phyloP scores from a whole-genome alignment of 129 eudicot genomes.

The Oenanthe sinensis region DNA sequence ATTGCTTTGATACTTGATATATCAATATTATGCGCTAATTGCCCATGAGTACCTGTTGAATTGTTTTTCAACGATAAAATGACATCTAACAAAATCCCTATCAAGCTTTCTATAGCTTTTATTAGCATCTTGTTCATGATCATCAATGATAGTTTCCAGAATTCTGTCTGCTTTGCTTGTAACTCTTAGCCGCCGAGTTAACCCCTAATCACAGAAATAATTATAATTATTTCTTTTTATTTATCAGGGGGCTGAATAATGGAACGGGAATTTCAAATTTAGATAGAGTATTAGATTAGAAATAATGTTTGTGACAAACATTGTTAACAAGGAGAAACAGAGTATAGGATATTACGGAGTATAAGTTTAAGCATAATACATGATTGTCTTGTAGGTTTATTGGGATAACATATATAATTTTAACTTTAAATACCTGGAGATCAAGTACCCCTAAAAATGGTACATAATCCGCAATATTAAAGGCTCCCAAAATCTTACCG shows the following conservation, averaged over 20 bases:
- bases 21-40: not conserved
- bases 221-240: too few species aligned
- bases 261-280: too few species aligned
- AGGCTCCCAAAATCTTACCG: not conserved
- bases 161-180: not conserved
- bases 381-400: too few species aligned
- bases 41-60: not conserved
- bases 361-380: too few species aligned
- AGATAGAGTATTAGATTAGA: too few species aligned
- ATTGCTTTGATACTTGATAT: not conserved
- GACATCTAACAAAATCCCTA: slow-evolving; percentile 12
- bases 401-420: too few species aligned
- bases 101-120: not conserved
- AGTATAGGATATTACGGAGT: too few species aligned
- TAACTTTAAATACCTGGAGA: not conserved
- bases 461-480: not conserved
- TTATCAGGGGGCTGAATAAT: too few species aligned
- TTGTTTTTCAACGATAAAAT: not conserved
- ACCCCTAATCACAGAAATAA: not conserved
- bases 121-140: not conserved
- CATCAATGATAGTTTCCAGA: not conserved
- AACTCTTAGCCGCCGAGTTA: not conserved
- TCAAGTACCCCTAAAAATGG: not conserved
- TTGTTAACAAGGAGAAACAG: too few species aligned
- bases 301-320: too few species aligned